Conservation (phyloP, 805 yeast species). For the Myxozyma mucilagina region DNA sequence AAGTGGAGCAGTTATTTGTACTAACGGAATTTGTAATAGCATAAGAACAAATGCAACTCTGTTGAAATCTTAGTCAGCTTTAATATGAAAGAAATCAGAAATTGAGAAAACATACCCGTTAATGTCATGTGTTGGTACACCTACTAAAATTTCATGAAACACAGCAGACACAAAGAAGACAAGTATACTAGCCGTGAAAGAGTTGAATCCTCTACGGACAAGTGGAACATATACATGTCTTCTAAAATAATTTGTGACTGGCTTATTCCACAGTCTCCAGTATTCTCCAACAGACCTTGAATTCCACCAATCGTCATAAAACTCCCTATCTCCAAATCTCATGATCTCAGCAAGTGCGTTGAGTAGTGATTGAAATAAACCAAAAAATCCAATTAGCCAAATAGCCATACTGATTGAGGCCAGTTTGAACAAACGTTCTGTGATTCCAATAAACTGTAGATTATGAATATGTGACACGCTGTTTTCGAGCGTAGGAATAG, state of each 20-base stretch:
- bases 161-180: conserved; percentile 49
- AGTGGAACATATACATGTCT: conserved; percentile 48
- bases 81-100: too few relatives aligned
- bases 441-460: conserved; percentile 35
- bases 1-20: conserved; percentile 45
- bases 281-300: conserved; percentile 50
- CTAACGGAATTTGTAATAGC: conserved; percentile 48
- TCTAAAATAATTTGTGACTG: conserved; percentile 46
- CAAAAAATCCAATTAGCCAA: conserved; percentile 48
- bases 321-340: conserved; percentile 49
- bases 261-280: conserved; percentile 52
- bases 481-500: conserved; percentile 47
- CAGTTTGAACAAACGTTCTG: conserved; percentile 44
- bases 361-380: conserved; percentile 46
- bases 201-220: conserved; percentile 40
- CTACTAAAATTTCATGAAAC: conserved; percentile 50
- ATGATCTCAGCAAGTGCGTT: conserved; percentile 49
- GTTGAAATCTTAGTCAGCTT: neutral
- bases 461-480: conserved; percentile 38
- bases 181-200: conserved; percentile 39
- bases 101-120: conserved; percentile 39
- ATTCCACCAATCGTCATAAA: conserved; percentile 55
- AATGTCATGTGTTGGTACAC: conserved; percentile 50
- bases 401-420: conserved; percentile 46
- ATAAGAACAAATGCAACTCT: conserved; percentile 47